Evolutionary conservation across 1,284 basidiomycete genomes (phyloP).

Genomic region (Sphaerobolus stellatus): DNA sequence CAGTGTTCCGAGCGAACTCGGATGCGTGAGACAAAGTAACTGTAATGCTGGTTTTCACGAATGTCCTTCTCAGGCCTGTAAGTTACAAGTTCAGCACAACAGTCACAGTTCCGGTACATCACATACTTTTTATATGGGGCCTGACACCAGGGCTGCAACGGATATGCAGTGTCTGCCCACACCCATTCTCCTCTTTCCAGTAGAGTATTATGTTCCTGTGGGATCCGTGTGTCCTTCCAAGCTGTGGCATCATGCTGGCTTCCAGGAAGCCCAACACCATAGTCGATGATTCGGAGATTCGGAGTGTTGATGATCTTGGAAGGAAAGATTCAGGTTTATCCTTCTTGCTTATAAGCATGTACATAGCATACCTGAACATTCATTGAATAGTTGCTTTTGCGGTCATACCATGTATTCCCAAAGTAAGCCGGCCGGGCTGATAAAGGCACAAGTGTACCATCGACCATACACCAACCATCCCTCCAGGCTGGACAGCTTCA

Average conservation of each 20-base stretch:
- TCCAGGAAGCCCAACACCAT: conserved; percentile 29
- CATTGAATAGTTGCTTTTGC: conserved; percentile 35
- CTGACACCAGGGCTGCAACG: conserved; percentile 23
- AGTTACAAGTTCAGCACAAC: not conserved
- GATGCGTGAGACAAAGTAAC: not conserved
- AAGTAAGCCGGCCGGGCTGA: conserved; percentile 24
- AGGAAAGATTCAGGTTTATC: not conserved
- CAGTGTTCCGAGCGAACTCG: not conserved
- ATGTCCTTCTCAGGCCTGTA: not conserved
- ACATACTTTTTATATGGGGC: conserved; percentile 25
- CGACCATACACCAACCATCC: conserved; percentile 33
- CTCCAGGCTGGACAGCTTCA: conserved; percentile 31
- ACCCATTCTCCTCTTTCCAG: conserved; percentile 31
- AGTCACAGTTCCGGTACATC: not conserved
- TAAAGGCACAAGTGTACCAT: conserved; percentile 34
- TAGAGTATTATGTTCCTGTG: conserved; percentile 22
- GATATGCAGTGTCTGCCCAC: conserved; percentile 40
- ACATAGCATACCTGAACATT: conserved; percentile 31
- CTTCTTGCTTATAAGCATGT: not conserved
- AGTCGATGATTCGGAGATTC: conserved; percentile 34
- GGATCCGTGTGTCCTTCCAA: conserved; percentile 27
- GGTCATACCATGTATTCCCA: conserved; percentile 33
- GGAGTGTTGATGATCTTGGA: conserved; percentile 29
- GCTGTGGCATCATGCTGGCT: conserved; percentile 36
- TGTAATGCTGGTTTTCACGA: not conserved